phyloP scores from a whole-genome alignment of 805 yeast genomes.

The Cyberlindnera misumaiensis region DNA sequence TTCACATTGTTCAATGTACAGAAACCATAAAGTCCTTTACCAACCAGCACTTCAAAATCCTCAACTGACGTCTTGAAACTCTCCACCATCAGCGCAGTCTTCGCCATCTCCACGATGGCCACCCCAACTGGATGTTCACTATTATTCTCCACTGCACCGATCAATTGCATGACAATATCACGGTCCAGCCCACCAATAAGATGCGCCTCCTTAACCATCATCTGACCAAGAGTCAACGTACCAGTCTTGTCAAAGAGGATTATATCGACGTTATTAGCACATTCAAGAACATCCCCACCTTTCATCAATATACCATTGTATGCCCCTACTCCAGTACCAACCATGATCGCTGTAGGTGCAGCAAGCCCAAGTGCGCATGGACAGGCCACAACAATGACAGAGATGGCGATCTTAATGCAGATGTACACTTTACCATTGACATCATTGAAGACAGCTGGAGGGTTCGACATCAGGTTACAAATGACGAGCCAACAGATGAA shows the following conservation, averaged over 20 bases:
- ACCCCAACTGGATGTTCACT: constrained; percentile 88
- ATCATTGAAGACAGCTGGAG: constrained; percentile 44
- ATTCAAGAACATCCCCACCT: constrained; percentile 86
- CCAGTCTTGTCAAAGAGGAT: constrained; percentile 94
- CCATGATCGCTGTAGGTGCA: constrained; percentile 99
- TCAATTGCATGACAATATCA: constrained; percentile 38
- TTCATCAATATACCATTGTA: constrained; percentile 81
- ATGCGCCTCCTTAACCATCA: constrained; percentile 33
- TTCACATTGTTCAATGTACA: constrained; percentile 16
- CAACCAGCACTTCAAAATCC: constrained; percentile 27
- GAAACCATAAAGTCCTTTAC: constrained; percentile 30
- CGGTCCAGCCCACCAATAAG: constrained; percentile 5
- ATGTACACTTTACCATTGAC: constrained; percentile 54
- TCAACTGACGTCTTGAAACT: constrained; percentile 7
- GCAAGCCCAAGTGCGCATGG: constrained; percentile 98
- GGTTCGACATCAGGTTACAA: constrained; percentile 27
- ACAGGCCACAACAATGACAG: constrained; percentile 95
- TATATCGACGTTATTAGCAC: constrained; percentile 53
- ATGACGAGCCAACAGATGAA: constrained; percentile 55
- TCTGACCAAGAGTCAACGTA: constrained; percentile 80
- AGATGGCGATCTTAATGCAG: constrained; percentile 74
- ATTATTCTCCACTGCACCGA: constrained; percentile 53
- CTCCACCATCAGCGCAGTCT: constrained; percentile 7
- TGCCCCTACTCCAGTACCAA: constrained; percentile 97
- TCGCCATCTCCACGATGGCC: constrained; percentile 47